Evolutionary conservation across 1,284 basidiomycete species (phyloP), one percentile per base, ranked within the genome.

Genomic region (Gomphus bonarii): DNA sequence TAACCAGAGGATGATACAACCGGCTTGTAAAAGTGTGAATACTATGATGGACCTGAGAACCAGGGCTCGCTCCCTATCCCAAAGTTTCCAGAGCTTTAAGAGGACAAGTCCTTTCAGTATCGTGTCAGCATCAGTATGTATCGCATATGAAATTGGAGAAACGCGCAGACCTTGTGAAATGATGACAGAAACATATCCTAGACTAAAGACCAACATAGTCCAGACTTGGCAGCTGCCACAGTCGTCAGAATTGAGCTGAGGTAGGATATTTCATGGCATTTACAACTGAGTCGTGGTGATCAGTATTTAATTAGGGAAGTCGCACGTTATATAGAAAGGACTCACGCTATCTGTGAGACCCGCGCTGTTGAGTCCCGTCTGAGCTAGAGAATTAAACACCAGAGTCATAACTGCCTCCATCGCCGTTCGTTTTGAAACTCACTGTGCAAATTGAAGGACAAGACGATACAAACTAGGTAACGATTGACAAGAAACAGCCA

Each of bases 31-130:
- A 14, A 55, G n/a, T 18, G 18, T 12, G 43, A 18, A 55, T 7
- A 20, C 30, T 14, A 35, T 25, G 14, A 48, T 28, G n/a, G 54
- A 47, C 11, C 18, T 16, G 30, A 47, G 16, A 18, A 55, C 14
- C 14, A 48, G 7, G 14, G 10, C 28, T 18, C 44, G 46, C 6
- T 36, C 0, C 11, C 9, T 44, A 22, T 48, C 36, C 54, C 54
- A 55, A 20, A 55, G 54, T 28, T 48, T 55, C 44, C 43, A 47
- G 9, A 55, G 43, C 33, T 55, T 55, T 18, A 55, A 36, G 9
- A 55, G 10, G 22, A 55, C 9, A 22, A 55, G 11, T 1, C 44
- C 54, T 55, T 10, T 3, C 9, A 18, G 25, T 4, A 25, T 20
- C 28, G 11, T 47, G 28, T 33, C 14, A 31, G n/a, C 35, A 22